Conservation (phyloP, 176 grass and related monocot species). For the Rhipidocladum racemiflorum region DNA sequence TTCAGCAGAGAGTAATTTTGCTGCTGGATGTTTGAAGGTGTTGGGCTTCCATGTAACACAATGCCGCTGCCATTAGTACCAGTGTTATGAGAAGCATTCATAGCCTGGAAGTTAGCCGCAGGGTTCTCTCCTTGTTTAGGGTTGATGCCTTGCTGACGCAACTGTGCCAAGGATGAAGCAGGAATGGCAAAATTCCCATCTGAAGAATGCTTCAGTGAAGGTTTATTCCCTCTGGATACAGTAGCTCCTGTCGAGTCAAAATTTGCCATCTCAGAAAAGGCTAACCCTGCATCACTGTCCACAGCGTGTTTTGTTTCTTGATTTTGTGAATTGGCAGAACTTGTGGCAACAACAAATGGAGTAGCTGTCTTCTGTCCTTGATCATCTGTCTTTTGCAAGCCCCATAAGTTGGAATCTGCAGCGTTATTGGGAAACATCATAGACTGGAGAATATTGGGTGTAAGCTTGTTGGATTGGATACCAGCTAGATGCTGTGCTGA, state of each 20-base stretch:
- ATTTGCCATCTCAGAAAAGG: conserved; percentile 44
- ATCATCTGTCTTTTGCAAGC: conserved; percentile 48
- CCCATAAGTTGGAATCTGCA: conserved; percentile 55
- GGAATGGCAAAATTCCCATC: conserved; percentile 43
- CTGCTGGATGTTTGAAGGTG: conserved; percentile 62
- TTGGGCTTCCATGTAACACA: conserved; percentile 55
- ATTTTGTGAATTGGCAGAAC: conserved; percentile 64
- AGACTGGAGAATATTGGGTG: conserved; percentile 78
- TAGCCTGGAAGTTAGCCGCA: conserved; percentile 42
- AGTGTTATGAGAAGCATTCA: conserved; percentile 40
- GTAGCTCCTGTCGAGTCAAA: conserved; percentile 39
- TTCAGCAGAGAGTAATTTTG: conserved; percentile 72
- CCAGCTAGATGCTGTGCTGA: conserved; percentile 61
- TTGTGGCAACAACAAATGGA: conserved; percentile 62
- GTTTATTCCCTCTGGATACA: conserved; percentile 46
- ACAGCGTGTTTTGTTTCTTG: conserved; percentile 56
- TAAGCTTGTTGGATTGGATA: conserved; percentile 62
- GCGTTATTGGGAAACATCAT: conserved; percentile 67
- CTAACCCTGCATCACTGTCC: conserved; percentile 45
- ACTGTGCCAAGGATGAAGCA: conserved; percentile 53
- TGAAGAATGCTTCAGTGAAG: conserved; percentile 42
- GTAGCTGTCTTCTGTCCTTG: conserved; percentile 58
- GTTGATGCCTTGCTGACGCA: conserved; percentile 57
- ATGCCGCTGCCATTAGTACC: conserved; percentile 34
- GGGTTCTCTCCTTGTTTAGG: conserved; percentile 50